phyloP scores from a whole-genome alignment of 2,329 filamentous ascomycete species.

The Botryotinia calthae region DNA sequence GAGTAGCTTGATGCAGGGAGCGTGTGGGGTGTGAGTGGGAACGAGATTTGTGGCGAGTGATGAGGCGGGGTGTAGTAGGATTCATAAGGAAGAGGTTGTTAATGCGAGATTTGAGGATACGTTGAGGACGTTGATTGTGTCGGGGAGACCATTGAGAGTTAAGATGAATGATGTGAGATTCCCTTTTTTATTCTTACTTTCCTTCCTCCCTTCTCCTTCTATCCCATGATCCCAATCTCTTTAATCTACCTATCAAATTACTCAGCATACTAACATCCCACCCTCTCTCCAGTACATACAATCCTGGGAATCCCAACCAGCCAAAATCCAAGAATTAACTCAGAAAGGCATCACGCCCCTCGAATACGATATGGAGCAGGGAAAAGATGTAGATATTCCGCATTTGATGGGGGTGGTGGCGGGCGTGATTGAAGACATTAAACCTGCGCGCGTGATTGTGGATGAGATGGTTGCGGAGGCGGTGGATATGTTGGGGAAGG shows the following conservation, averaged over 20 bases:
- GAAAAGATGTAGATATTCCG: conserved; percentile 78
- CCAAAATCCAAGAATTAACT: conserved; percentile 73
- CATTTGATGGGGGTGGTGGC: conserved; percentile 95
- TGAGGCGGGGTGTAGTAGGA: conserved; percentile 76
- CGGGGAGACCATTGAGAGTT: conserved; percentile 77
- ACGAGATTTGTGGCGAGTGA: conserved; percentile 83
- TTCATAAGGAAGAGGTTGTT: conserved; percentile 84
- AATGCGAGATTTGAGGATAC: conserved; percentile 77
- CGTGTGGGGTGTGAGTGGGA: conserved; percentile 88
- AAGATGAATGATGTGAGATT: conserved; percentile 56
- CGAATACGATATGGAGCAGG: conserved; percentile 77
- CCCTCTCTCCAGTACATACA: conserved; percentile 60
- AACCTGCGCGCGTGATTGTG: conserved; percentile 83
- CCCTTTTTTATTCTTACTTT: background rate
- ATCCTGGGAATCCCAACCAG: conserved; percentile 74
- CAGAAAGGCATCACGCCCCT: conserved; percentile 76
- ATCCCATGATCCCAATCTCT: background rate
- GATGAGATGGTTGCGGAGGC: conserved; percentile 84
- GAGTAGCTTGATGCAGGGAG: too few relatives aligned
- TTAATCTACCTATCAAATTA: background rate
- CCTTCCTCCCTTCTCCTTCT: background rate
- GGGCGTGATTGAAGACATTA: conserved; percentile 70
- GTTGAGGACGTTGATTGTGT: conserved; percentile 75
- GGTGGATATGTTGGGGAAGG: conserved; percentile 62
- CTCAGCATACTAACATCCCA: background rate